phyloP scores from a whole-genome alignment of 306 rosid species.

The Potentilla sterilis region DNA sequence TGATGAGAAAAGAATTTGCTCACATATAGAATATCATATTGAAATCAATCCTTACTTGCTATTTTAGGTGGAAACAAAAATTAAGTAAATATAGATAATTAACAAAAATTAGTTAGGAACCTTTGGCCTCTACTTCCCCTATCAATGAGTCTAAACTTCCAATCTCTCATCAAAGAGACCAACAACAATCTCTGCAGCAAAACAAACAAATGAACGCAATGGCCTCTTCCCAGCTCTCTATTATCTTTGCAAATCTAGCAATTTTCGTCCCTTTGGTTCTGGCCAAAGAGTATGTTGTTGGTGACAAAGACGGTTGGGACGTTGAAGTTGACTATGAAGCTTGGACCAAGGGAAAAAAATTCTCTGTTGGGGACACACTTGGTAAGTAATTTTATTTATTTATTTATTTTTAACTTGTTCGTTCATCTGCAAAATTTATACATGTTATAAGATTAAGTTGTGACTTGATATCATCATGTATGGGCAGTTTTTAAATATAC shows the following conservation, averaged over 20 bases:
- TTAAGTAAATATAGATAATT: not conserved
- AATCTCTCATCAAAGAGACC: not conserved
- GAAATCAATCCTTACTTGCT: not conserved
- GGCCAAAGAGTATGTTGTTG: constrained; percentile 28
- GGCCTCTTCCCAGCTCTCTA: constrained; percentile 27
- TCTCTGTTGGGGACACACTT: constrained; percentile 36
- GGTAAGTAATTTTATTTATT: constrained; percentile 13
- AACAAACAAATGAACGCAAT: constrained; percentile 6
- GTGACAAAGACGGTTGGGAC: constrained; percentile 38
- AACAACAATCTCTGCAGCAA: not conserved
- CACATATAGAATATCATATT: not conserved
- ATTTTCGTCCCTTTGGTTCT: constrained; percentile 19
- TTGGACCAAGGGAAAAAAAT: constrained; percentile 33
- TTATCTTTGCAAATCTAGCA: constrained; percentile 24
- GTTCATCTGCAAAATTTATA: not conserved
- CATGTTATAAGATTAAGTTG: not conserved
- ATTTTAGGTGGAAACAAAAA: not conserved
- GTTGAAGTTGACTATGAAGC: constrained; percentile 23
- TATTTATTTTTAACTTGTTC: not conserved
- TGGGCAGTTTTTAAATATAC: constrained; percentile 36
- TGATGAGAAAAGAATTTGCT: no score
- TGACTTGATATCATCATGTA: not conserved
- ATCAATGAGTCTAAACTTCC: not conserved
- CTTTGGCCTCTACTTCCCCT: not conserved
- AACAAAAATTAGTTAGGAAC: not conserved